These are phyloP conservation scores for Tuber indicum DNA, from an alignment of 495 filamentous ascomycete genomes.

Conservation along the genomic window DNA sequence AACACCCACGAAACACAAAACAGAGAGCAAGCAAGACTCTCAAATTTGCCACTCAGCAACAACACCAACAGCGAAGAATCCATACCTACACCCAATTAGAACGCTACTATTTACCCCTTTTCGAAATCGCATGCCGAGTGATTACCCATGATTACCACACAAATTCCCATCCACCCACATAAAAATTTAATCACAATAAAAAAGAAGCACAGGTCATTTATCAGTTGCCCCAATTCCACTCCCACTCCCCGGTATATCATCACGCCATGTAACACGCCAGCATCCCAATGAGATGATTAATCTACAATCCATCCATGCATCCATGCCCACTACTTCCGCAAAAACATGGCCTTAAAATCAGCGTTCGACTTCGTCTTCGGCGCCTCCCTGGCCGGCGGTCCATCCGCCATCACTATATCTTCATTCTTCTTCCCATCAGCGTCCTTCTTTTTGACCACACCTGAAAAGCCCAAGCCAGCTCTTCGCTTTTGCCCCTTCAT, in stretches of 20 bases:
- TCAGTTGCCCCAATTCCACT: slow-evolving; percentile 3
- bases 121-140: slow-evolving; percentile 5
- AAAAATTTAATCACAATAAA: slow-evolving; percentile 21
- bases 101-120: background rate
- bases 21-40: background rate
- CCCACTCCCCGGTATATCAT: slow-evolving; percentile 1
- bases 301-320: background rate
- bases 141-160: slow-evolving; percentile 1
- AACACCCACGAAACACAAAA: background rate
- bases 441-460: slow-evolving; percentile 46
- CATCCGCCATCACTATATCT: slow-evolving; percentile 28
- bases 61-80: slow-evolving; percentile 11
- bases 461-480: slow-evolving; percentile 50
- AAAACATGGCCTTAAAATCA: slow-evolving; percentile 77
- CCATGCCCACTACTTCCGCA: slow-evolving; percentile 37
- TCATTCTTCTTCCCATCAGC: slow-evolving; percentile 49
- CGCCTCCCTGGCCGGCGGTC: slow-evolving; percentile 26
- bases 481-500: slow-evolving; percentile 32
- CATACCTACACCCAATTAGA: slow-evolving; percentile 8
- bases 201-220: slow-evolving; percentile 6
- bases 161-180: background rate
- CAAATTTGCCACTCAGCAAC: background rate
- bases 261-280: background rate
- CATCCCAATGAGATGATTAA: background rate
- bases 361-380: slow-evolving; percentile 66